These are phyloP conservation scores for Phytophthora constricta DNA, from an alignment of 352 stramenopile genomes.

Conservation along the genomic window DNA sequence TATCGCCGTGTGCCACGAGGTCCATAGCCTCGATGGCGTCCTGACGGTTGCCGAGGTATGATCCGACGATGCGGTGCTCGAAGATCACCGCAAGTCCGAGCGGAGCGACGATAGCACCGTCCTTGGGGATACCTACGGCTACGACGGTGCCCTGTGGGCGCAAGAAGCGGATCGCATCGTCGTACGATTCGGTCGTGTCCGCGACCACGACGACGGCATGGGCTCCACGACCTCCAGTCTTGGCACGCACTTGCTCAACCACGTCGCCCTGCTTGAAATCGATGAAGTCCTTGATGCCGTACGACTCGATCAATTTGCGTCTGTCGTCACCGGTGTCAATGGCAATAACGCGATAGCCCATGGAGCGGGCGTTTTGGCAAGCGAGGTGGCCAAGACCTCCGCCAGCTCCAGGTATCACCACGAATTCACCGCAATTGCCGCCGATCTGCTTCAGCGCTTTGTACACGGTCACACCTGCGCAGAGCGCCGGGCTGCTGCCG, in stretches of 20 bases:
- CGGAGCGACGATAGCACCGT: slow-evolving; percentile 46
- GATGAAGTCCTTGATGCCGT: slow-evolving; percentile 79
- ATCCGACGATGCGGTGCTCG: slow-evolving; percentile 57
- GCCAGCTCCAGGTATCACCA: slow-evolving; percentile 71
- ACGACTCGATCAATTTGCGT: slow-evolving; percentile 58
- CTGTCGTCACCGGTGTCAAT: slow-evolving; percentile 79
- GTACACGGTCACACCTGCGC: slow-evolving; percentile 89
- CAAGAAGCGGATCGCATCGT: slow-evolving; percentile 64
- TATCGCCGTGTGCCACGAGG: slow-evolving; percentile 49
- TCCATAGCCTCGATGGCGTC: slow-evolving; percentile 64
- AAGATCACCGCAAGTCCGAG: slow-evolving; percentile 47
- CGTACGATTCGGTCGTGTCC: slow-evolving; percentile 58
- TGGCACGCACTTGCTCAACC: slow-evolving; percentile 47
- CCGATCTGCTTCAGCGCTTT: slow-evolving; percentile 77
- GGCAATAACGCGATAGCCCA: slow-evolving; percentile 75
- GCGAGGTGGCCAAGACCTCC: slow-evolving; percentile 85
- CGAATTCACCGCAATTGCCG: slow-evolving; percentile 49
- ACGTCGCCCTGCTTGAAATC: slow-evolving; percentile 67
- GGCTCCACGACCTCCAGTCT: slow-evolving; percentile 53
- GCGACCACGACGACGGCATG: slow-evolving; percentile 83
- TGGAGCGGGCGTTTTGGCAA: slow-evolving; percentile 76
- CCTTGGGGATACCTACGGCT: slow-evolving; percentile 74
- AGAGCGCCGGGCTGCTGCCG: slow-evolving; percentile 73
- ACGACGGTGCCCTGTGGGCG: slow-evolving; percentile 69
- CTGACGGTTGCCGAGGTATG: slow-evolving; percentile 62